A percentile compares a stretch with the other conserved stretches of the same genome.
Evolutionary conservation across 2,329 filamentous ascomycete species (phyloP).

Genomic region (Achaetomium macrosporum): DNA sequence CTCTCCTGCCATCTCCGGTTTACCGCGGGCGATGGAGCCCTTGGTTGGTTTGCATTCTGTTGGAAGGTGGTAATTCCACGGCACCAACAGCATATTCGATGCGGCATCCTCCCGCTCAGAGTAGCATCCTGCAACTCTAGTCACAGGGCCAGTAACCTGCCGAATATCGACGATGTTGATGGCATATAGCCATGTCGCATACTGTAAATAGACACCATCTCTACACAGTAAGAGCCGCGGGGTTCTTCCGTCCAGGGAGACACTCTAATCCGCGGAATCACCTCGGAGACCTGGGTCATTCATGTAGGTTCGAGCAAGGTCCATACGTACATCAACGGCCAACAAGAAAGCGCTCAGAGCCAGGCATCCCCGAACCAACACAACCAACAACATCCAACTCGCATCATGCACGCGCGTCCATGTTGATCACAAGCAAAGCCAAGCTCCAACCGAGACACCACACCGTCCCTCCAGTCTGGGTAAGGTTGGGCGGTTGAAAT

Average conservation of each 20-base stretch:
- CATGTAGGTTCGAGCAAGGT: too few relatives aligned
- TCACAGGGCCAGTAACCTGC: too few relatives aligned
- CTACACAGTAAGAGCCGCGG: too few relatives aligned
- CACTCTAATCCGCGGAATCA: too few relatives aligned
- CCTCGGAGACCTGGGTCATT: too few relatives aligned
- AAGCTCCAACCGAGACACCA: conserved; percentile 12
- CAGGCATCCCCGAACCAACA: neutral
- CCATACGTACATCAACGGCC: too few relatives aligned
- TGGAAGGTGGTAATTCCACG: conserved; percentile 3
- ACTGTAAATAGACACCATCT: too few relatives aligned
- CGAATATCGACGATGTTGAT: too few relatives aligned
- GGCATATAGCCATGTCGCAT: too few relatives aligned
- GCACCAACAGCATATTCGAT: neutral
- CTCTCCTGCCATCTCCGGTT: neutral
- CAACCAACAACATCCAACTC: neutral
- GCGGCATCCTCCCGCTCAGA: neutral
- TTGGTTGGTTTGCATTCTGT: neutral
- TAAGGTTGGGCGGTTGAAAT: conserved; percentile 15
- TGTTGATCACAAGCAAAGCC: conserved; percentile 1
- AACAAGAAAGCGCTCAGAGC: neutral
- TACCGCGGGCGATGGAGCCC: neutral
- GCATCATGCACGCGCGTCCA: neutral
- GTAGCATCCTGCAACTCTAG: neutral
- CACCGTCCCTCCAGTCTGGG: conserved; percentile 14
- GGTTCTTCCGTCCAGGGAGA: too few relatives aligned